Evolutionary conservation across 306 rosid genomes (phyloP).

Genomic region (Dalbergia oliveri): DNA sequence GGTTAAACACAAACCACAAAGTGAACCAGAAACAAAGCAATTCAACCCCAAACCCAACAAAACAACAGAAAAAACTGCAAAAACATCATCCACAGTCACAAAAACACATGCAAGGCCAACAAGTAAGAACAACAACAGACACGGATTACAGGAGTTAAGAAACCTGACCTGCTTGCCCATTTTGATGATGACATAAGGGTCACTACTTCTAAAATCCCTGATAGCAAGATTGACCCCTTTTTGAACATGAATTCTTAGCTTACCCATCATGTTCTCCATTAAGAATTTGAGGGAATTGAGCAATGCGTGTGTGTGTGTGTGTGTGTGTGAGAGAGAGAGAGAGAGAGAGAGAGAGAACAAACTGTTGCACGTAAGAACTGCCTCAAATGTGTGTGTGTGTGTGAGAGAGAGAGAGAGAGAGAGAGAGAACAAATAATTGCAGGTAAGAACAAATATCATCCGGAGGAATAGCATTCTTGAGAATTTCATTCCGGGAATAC

Average conservation of each 20-base stretch:
- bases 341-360: too few relatives aligned
- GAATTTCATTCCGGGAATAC: too few relatives aligned
- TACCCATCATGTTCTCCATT: slow-evolving; percentile 86
- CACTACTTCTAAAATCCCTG: slow-evolving; percentile 79
- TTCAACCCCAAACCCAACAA: background rate
- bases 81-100: background rate
- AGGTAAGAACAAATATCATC: background rate
- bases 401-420: background rate
- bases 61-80: background rate
- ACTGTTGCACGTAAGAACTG: too few relatives aligned
- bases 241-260: slow-evolving; percentile 70
- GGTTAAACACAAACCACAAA: slow-evolving; percentile 25
- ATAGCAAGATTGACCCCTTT: slow-evolving; percentile 88
- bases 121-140: background rate
- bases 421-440: background rate
- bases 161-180: slow-evolving; percentile 77
- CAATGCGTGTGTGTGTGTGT: background rate
- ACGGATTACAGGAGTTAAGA: background rate
- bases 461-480: too few relatives aligned
- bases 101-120: background rate
- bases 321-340: too few relatives aligned
- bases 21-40: background rate
- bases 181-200: slow-evolving; percentile 84
- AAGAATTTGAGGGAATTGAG: background rate
- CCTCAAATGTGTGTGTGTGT: too few relatives aligned